A percentile compares a stretch with the other conserved stretches of the same genome.
phyloP scores from a whole-genome alignment of 257 asterid genomes.

The Solanum clarkiae region DNA sequence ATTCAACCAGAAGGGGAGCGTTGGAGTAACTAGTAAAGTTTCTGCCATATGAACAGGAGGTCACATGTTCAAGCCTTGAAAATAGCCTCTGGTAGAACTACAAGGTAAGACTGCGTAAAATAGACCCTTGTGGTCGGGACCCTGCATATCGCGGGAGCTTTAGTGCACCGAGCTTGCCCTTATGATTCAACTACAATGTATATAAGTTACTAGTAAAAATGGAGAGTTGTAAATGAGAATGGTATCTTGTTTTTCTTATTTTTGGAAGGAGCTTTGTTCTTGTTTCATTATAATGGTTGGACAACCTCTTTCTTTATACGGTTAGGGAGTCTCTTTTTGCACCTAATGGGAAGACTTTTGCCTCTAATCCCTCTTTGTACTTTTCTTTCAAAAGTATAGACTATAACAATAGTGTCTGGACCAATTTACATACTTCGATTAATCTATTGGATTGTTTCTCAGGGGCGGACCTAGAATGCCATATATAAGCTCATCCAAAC shows the following conservation, averaged over 20 bases:
- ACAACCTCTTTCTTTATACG: neutral
- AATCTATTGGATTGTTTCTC: neutral
- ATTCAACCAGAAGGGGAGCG: neutral
- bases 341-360: neutral
- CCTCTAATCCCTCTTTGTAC: neutral
- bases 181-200: neutral
- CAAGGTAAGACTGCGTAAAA: too few relatives aligned
- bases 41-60: too few relatives aligned
- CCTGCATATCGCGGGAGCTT: too few relatives aligned
- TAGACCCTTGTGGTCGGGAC: too few relatives aligned
- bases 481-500: neutral
- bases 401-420: neutral
- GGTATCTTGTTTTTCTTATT: neutral
- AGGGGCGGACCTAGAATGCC: neutral
- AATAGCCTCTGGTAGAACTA: too few relatives aligned
- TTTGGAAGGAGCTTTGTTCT: neutral
- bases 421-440: neutral
- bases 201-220: neutral
- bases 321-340: neutral
- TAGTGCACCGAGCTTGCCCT: neutral
- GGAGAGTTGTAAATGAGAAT: neutral
- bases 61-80: too few relatives aligned
- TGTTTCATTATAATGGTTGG: neutral
- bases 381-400: neutral
- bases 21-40: too few relatives aligned